Evolutionary conservation across 106 monocot genomes (phyloP), one percentile per base, ranked within the genome.

Genomic region (Vanilla planifolia): DNA sequence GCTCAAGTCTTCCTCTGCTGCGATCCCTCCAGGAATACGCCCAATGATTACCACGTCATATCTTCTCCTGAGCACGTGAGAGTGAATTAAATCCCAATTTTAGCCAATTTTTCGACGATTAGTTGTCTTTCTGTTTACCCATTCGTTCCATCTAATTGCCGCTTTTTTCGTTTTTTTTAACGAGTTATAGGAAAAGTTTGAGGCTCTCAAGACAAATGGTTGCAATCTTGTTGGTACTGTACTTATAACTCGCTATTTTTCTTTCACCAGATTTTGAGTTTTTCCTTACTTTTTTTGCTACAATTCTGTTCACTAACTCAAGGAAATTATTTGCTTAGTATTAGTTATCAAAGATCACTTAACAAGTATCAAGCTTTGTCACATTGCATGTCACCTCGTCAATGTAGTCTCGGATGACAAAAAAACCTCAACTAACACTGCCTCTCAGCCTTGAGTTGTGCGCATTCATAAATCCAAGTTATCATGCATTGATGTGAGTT

Each of bases 1-100:
- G 91, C 91, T 55, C 63, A 70, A 9, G 79, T 96, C 72, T 74
- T 84, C 69, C 74, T 84, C 48, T 87, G 90, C 75, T 81, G 71
- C 71, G 96, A 96, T 56, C 87, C 87, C 53, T 76, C 76, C 22
- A 73, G 84, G 28, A 79, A 70, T 63, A 59, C 64, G 0, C 55
- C 87, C 61, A 27, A 62, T 55, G 96, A 96, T 29, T 96, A 76
- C 81, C 90, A 96, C 67, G 86, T 91, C 68, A 96, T 96, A 33
- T 84, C 96, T 70, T 84, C 84, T 21, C 32, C 67, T 6, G 73
- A 81, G 36, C 96, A 91, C 55, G 96, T 92, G 34, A 33, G 77
- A 41, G 13, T 9, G 28, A 14, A 43, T 60, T 26, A 26, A 57
- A 34, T 56, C 17, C 26, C 8, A 28, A 33, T 30, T 3, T 51